Evolutionary conservation across 2,329 filamentous ascomycete genomes (phyloP).

Genomic region (Grosmannia huntii): DNA sequence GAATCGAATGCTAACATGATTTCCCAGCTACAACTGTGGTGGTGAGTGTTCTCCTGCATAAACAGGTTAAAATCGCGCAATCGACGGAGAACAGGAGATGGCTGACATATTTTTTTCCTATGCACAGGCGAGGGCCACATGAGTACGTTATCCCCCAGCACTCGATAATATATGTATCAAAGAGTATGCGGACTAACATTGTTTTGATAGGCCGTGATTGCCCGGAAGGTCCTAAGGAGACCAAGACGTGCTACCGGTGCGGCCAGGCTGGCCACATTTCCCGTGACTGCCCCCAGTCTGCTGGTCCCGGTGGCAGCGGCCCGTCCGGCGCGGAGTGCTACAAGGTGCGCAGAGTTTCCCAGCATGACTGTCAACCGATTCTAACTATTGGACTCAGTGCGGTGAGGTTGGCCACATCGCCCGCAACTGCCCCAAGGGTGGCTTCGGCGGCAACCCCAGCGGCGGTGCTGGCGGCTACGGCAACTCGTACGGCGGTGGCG

Average conservation of each 20-base stretch:
- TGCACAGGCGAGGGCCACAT: conserved; percentile 55
- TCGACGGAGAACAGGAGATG: background rate
- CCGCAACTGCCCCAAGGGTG: conserved; percentile 67
- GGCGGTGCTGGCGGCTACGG: conserved; percentile 31
- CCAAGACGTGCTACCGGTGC: conserved; percentile 64
- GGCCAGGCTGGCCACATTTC: conserved; percentile 81
- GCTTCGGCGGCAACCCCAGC: conserved; percentile 38
- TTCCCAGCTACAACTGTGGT: conserved; percentile 66
- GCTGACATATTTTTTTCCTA: conserved; percentile 15
- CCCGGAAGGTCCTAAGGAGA: conserved; percentile 78
- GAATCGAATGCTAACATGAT: conserved; percentile 5
- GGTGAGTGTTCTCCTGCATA: conserved; percentile 33
- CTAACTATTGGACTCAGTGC: conserved; percentile 40
- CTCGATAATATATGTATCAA: background rate
- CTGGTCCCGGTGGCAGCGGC: conserved; percentile 23
- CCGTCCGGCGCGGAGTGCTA: conserved; percentile 65
- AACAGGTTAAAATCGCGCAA: background rate
- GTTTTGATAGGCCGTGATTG: conserved; percentile 66
- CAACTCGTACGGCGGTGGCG: conserved; percentile 22
- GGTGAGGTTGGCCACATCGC: conserved; percentile 94
- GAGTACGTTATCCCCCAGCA: conserved; percentile 33
- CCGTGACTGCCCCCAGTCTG: conserved; percentile 61
- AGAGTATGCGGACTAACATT: conserved; percentile 10
- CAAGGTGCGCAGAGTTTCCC: conserved; percentile 41
- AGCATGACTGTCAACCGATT: background rate